Conservation (phyloP, 257 asterid species). For the Lycium ferocissimum region DNA sequence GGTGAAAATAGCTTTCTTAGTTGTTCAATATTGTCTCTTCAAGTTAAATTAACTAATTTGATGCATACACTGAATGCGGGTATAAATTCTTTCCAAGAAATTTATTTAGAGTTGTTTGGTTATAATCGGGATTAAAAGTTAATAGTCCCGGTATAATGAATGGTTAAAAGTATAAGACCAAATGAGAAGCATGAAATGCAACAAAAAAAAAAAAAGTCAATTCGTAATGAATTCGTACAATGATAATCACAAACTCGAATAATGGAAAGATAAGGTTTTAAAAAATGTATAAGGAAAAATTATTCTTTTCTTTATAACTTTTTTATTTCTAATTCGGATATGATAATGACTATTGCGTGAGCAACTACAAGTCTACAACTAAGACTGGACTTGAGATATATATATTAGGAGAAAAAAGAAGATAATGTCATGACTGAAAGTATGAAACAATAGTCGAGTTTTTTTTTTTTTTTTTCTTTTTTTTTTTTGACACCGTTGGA, state of each 20-base stretch:
- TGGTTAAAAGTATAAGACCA: neutral
- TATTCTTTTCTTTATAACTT: neutral
- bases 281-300: neutral
- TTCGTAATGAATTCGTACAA: neutral
- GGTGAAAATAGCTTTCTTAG: neutral
- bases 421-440: neutral
- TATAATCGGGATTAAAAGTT: neutral
- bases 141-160: neutral
- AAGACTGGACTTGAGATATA: neutral
- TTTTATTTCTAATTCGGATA: neutral
- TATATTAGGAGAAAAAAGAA: neutral
- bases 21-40: neutral
- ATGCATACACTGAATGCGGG: neutral
- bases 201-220: neutral
- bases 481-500: too few species aligned
- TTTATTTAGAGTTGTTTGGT: neutral
- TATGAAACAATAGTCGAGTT: neutral
- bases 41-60: neutral
- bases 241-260: neutral
- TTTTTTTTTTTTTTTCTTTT: neutral
- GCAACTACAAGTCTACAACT: neutral
- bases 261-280: neutral
- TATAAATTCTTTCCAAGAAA: too few species aligned
- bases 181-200: neutral
- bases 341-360: neutral